Conservation (phyloP, 441 rosid species). For the Pelargonium cotyledonis region DNA sequence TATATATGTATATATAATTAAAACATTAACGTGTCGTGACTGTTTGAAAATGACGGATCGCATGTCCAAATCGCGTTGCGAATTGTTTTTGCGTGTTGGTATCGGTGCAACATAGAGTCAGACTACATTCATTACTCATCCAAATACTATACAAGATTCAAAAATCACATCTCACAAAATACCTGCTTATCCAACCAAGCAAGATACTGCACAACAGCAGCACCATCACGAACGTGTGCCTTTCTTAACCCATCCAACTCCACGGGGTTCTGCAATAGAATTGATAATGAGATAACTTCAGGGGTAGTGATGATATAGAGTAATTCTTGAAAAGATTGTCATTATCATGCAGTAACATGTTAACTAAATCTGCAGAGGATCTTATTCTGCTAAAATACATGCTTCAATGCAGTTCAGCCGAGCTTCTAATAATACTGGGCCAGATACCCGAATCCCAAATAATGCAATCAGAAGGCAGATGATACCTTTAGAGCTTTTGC, state of each 20-base stretch:
- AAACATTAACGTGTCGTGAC: no score
- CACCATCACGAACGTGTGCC: conserved; percentile 96
- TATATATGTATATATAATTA: no score
- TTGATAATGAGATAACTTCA: neutral
- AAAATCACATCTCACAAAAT: conserved; percentile 12
- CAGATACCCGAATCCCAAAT: neutral
- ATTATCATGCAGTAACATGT: neutral
- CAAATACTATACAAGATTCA: conserved; percentile 5
- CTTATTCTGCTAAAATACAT: neutral
- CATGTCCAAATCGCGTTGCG: no score
- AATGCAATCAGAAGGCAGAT: neutral
- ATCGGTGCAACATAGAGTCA: neutral
- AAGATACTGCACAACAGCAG: conserved; percentile 96
- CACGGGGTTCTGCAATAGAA: conserved; percentile 56
- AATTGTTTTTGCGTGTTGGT: no score
- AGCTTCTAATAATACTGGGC: neutral
- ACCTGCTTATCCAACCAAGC: conserved; percentile 96
- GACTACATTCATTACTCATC: conserved; percentile 12
- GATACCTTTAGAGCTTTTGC: conserved; percentile 89
- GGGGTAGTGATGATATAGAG: neutral
- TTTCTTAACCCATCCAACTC: conserved; percentile 86
- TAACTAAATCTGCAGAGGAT: neutral
- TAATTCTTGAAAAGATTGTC: neutral
- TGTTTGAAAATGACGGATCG: no score
- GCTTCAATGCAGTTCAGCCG: neutral